Conservation (phyloP, 345 rosid species). For the Corchorus capsularis region DNA sequence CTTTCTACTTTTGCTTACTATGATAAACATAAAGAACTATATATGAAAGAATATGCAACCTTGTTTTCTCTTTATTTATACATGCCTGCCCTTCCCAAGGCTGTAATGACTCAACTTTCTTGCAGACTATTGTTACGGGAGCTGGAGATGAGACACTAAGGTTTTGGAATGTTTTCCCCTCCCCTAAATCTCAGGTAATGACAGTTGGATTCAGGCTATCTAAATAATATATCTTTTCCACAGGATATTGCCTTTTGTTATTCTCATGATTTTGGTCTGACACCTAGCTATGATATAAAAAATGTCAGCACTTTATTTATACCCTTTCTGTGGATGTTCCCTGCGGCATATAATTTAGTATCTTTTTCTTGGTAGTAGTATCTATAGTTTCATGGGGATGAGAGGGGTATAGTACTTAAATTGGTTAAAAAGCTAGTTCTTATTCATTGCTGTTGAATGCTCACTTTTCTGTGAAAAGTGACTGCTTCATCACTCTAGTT, state of each 20-base stretch:
- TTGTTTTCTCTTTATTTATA: neutral
- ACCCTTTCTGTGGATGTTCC: neutral
- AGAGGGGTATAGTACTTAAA: neutral
- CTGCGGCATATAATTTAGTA: neutral
- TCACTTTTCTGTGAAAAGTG: neutral
- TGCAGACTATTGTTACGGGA: conserved; percentile 96
- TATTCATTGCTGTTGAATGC: neutral
- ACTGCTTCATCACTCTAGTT: neutral
- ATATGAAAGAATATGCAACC: neutral
- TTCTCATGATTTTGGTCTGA: neutral
- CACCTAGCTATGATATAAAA: neutral
- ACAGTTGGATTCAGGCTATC: neutral
- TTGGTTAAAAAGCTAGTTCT: neutral
- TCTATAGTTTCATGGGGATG: neutral
- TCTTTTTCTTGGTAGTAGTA: neutral
- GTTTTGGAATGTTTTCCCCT: conserved; percentile 98
- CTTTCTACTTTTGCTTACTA: neutral
- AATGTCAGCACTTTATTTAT: neutral
- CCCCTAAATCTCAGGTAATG: conserved; percentile 88
- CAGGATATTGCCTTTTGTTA: neutral
- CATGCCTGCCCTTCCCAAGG: neutral
- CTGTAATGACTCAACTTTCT: neutral
- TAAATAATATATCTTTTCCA: neutral
- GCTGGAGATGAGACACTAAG: conserved; percentile 98
- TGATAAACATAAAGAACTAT: conserved; percentile 9